Evolutionary conservation across 192 early-diverging fungal species (phyloP).

Genomic region (Phlyctochytrium bullatum): DNA sequence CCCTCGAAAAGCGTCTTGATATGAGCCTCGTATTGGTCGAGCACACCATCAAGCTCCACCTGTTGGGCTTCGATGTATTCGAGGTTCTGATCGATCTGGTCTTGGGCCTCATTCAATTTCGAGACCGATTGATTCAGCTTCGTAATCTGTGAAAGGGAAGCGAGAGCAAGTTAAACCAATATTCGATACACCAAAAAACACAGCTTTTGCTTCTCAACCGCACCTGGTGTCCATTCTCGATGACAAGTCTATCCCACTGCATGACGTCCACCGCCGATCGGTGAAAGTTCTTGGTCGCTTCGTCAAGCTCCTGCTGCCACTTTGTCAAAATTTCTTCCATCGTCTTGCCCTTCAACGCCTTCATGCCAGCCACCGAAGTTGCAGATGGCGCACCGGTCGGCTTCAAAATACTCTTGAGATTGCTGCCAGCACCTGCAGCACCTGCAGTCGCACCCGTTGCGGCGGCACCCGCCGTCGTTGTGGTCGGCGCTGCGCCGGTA

Average conservation of each 20-base stretch:
- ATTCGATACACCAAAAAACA: slow-evolving; percentile 17
- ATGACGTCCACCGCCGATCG: slow-evolving; percentile 77
- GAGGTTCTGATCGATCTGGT: slow-evolving; percentile 79
- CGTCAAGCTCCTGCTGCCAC: slow-evolving; percentile 85
- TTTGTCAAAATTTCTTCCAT: slow-evolving; percentile 88
- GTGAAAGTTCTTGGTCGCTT: slow-evolving; percentile 79
- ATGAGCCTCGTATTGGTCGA: slow-evolving; percentile 79
- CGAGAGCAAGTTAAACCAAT: neutral
- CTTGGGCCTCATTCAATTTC: slow-evolving; percentile 70
- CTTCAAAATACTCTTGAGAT: slow-evolving; percentile 26
- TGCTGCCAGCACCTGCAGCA: slow-evolving; percentile 28
- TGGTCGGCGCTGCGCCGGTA: neutral
- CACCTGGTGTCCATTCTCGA: slow-evolving; percentile 80
- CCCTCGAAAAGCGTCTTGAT: slow-evolving; percentile 40
- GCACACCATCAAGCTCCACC: slow-evolving; percentile 67
- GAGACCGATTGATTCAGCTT: slow-evolving; percentile 72
- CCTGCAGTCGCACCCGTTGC: slow-evolving; percentile 34
- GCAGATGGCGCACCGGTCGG: slow-evolving; percentile 30
- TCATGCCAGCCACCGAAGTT: slow-evolving; percentile 41
- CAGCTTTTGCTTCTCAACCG: too few species aligned
- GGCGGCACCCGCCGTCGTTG: slow-evolving; percentile 22
- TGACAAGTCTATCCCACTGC: slow-evolving; percentile 81
- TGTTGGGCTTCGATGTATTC: slow-evolving; percentile 88
- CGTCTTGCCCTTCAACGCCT: slow-evolving; percentile 75
- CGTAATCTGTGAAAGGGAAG: slow-evolving; percentile 56